phyloP scores from a whole-genome alignment of 495 filamentous ascomycete genomes.

The Neurospora pannonica region DNA sequence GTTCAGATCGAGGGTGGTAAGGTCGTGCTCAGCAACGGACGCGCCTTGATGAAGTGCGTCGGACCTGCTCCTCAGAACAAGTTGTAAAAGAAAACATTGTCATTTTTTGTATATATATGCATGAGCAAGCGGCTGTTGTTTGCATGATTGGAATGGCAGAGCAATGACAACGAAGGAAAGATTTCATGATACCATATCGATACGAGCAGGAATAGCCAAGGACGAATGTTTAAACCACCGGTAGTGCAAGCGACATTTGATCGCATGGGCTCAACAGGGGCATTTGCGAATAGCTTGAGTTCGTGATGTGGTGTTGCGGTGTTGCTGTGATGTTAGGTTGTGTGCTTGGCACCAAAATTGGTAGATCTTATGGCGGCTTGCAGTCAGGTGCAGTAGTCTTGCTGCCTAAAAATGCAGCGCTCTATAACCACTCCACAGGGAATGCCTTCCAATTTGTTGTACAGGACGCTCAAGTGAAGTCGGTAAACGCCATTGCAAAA shows the following conservation, averaged over 20 bases:
- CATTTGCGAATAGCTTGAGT: neutral
- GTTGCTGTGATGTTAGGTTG: neutral
- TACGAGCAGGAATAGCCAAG: neutral
- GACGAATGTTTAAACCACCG: neutral
- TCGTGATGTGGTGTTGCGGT: neutral
- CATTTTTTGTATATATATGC: neutral
- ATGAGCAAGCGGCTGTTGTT: neutral
- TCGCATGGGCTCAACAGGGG: neutral
- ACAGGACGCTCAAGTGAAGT: neutral
- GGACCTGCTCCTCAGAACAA: conserved; percentile 46
- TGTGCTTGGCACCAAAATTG: neutral
- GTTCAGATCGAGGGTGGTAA: conserved; percentile 63
- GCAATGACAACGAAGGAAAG: neutral
- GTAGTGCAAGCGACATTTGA: neutral
- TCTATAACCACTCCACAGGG: neutral
- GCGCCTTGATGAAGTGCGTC: conserved; percentile 62
- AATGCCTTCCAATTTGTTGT: neutral
- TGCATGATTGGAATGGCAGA: neutral
- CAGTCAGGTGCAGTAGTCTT: neutral
- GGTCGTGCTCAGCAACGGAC: conserved; percentile 74
- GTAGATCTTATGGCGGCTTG: neutral
- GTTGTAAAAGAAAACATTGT: conserved; percentile 33
- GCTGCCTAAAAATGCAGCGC: neutral
- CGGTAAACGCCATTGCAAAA: neutral
- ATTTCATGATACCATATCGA: neutral